A percentile compares a stretch with the other conserved stretches of the same genome.
Conservation (phyloP, 2,329 filamentous ascomycete species). For the Penicillium sp. region DNA sequence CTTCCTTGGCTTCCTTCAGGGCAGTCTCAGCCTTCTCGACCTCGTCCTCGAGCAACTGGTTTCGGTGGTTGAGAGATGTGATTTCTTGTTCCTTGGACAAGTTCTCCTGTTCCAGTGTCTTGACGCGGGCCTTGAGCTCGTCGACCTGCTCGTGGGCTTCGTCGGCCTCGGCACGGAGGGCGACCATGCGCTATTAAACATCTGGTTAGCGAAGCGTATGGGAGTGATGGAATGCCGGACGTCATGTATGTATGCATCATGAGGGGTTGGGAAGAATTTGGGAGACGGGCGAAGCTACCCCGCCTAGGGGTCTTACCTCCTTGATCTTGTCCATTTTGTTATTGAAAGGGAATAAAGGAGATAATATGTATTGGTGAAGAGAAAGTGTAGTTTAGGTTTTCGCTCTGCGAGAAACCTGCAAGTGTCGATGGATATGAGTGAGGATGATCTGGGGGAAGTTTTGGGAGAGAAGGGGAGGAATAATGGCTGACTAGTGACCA, state of each 20-base stretch:
- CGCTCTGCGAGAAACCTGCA: slow-evolving; percentile 39
- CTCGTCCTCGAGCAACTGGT: slow-evolving; percentile 83
- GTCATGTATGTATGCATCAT: slow-evolving; percentile 15
- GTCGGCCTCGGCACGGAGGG: slow-evolving; percentile 91
- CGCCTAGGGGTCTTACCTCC: slow-evolving; percentile 62
- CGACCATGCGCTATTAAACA: slow-evolving; percentile 79
- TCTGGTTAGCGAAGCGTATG: slow-evolving; percentile 9
- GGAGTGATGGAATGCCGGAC: slow-evolving; percentile 20
- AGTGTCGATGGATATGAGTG: slow-evolving; percentile 11
- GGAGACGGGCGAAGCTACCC: slow-evolving; percentile 39
- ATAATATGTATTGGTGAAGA: slow-evolving; percentile 32
- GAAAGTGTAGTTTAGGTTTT: slow-evolving; percentile 37
- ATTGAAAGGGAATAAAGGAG: slow-evolving; percentile 23
- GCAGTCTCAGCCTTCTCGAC: slow-evolving; percentile 87
- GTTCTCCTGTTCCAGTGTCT: slow-evolving; percentile 90
- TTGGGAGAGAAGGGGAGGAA: slow-evolving; percentile 22
- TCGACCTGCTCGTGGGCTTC: slow-evolving; percentile 78
- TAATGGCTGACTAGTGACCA: slow-evolving; percentile 13
- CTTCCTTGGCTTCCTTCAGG: slow-evolving; percentile 85
- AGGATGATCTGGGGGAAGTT: slow-evolving; percentile 19
- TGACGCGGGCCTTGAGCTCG: slow-evolving; percentile 84
- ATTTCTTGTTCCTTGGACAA: slow-evolving; percentile 97
- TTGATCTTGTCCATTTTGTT: slow-evolving; percentile 81
- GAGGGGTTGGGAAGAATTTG: slow-evolving; percentile 23
- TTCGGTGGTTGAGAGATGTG: slow-evolving; percentile 93